Percentiles rank a stretch among this genome's conserved stretches.
Evolutionary conservation across 2,329 filamentous ascomycete species (phyloP).

Genomic region (Ascochyta lentis): DNA sequence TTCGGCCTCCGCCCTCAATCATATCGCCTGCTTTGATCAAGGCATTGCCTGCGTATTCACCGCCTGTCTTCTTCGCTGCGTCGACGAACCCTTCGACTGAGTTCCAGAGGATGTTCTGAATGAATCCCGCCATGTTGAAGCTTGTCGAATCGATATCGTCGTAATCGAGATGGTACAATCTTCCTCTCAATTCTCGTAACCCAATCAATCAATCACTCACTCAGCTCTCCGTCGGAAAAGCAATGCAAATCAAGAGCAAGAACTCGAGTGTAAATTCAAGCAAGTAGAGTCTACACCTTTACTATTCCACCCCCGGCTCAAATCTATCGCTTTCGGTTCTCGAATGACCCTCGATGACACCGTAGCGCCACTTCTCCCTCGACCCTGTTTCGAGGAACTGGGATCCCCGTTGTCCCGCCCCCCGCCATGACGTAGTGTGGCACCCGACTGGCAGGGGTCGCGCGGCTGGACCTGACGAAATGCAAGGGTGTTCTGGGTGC

Average conservation of each 20-base stretch:
- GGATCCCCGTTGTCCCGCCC: constrained; percentile 19
- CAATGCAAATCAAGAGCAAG: too few relatives aligned
- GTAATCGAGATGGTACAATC: neutral
- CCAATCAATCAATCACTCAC: too few relatives aligned
- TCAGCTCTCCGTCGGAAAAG: too few relatives aligned
- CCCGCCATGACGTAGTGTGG: constrained; percentile 42
- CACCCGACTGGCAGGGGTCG: constrained; percentile 21
- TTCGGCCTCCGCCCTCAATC: constrained; percentile 44
- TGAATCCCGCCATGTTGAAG: constrained; percentile 37
- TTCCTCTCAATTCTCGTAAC: too few relatives aligned
- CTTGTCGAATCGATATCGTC: neutral
- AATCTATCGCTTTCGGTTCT: too few relatives aligned
- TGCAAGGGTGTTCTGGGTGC: constrained; percentile 4
- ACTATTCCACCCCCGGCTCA: too few relatives aligned
- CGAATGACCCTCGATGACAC: constrained; percentile 21
- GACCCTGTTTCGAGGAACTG: constrained; percentile 34
- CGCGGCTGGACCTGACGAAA: neutral
- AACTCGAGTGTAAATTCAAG: too few relatives aligned
- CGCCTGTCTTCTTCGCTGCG: constrained; percentile 44
- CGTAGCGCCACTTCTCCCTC: constrained; percentile 26
- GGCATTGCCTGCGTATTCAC: constrained; percentile 48
- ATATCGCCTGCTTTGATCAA: constrained; percentile 48
- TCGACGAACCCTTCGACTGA: constrained; percentile 48
- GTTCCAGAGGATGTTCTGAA: constrained; percentile 49
- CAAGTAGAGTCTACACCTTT: too few relatives aligned